Base-by-base conservation (phyloP, 208 protist genomes). In the Acanthamoeba divionensis region DNA sequence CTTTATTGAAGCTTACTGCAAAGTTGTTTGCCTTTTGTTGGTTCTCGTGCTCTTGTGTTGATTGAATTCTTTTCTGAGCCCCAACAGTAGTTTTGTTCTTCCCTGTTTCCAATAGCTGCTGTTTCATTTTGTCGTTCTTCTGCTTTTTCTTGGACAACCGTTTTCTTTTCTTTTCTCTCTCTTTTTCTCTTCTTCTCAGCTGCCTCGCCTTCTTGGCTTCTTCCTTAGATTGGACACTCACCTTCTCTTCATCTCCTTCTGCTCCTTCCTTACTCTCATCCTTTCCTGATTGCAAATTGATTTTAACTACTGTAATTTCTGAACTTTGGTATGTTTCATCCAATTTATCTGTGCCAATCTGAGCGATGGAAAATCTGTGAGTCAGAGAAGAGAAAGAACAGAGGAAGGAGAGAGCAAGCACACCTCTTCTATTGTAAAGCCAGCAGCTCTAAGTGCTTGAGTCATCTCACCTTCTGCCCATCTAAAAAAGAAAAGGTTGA, bases 291-390 rank as follows among this genome's bases (percentile, higher is more conserved):
- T 1, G 33, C n/a, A 38, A 18, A 0, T 44, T 31, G 54, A 86
- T 62, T 41, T 66, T 86, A 6, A 86, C 41, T 9, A 86, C 77
- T 44, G 24, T 66, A 21, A 86, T 86, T 44, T 86, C 77, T 2
- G 48, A 8, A 41, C 77, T 86, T 29, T 86, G 77, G 26, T 86
- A 86, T 2, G 67, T 12, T 24, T 86, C 77, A 36, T 86, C 77
- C 48, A 86, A 36, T 10, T 2, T 57, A 0, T 31, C 29, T 26
- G 6, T 5, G 7, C 48, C 29, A 7, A 80, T 10, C 71, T 80
- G 71, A 24, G n/a, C 29, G 18, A 38, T 7, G 1, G n/a, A 24
- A 41, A 1, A 50, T 31, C 1, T 38, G 12, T 24, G 41, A 3
- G 55, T n/a, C 10, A 15, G n/a, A 55, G 3, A 48, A 6, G 26